Base-by-base conservation (phyloP, 2,329 filamentous ascomycete species). In the Fusarium pseudonygamai region DNA sequence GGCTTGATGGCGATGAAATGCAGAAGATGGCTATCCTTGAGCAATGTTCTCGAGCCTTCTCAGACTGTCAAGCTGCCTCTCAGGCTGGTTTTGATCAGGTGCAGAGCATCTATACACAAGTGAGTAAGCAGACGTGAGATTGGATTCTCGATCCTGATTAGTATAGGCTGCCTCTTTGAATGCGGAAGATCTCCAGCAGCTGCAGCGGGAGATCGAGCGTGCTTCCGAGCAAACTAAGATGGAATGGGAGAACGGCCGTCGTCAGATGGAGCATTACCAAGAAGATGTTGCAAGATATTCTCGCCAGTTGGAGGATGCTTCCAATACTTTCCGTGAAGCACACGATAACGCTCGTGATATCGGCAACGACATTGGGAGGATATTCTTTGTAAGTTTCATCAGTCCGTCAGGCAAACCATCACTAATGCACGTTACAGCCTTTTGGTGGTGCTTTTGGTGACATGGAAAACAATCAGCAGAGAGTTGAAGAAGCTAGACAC, bases 71-170 rank as follows among this genome's bases (percentile, higher is more conserved):
- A 13, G 47, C 22, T 3, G 47, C 47, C 3, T 24, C 47, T 18
- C 30, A 50, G 22, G 2, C 22, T 5, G 47, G 47, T 2, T 32
- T 50, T 2, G 47, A 50, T 18, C 47, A 50, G 15, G 30, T 24
- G 10, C 24, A 34, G 1, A 34, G 15, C n/a, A 50, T 20, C 7
- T 34, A 50, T 13, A 10, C 30, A 7, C 47, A 50, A 15, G 30
- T 34, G 4, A 50, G 30, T 20, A 50, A 50, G 7, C 4, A 16
- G 10, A 2, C 0, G 7, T 7, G 10, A 7, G 14, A 7, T 6
- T 10, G 1, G 7, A 26, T 6, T 45, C 24, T 14, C 5, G 12
- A 45, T 26, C 20, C 5, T 45, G 24, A 45, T 20, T 45, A 14
- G 12, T 45, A 7, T 8, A 45, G 47, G 22, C 28, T 12, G n/a